phyloP scores from a whole-genome alignment of 306 rosid species.

The Abrus precatorius region DNA sequence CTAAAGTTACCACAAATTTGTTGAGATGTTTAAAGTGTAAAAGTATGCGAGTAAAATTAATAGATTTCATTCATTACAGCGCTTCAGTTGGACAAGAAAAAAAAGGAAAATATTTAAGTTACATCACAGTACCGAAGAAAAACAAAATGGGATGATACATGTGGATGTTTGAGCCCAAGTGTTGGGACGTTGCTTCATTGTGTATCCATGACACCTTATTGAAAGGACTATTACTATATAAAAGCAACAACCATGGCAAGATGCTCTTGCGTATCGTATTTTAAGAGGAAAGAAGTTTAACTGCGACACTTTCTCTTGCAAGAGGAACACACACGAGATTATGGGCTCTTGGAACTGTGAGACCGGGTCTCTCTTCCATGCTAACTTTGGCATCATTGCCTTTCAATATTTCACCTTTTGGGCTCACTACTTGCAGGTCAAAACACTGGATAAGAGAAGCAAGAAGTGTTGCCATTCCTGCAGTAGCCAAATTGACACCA shows the following conservation, averaged over 20 bases:
- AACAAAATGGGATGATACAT: not conserved
- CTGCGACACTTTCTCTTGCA: not conserved
- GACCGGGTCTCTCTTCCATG: constrained; percentile 57
- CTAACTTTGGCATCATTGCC: constrained; percentile 26
- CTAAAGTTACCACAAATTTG: not conserved
- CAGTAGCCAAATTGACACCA: constrained; percentile 53
- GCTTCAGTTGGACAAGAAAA: not conserved
- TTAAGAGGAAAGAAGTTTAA: constrained; percentile 34
- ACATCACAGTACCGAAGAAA: not conserved
- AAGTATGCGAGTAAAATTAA: not conserved
- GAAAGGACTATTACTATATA: not conserved
- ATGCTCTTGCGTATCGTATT: not conserved
- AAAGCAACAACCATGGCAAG: not conserved
- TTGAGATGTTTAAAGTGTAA: not conserved
- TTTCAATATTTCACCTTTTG: constrained; percentile 17
- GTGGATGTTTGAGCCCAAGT: not conserved
- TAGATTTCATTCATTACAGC: too few relatives aligned
- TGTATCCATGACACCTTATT: constrained; percentile 13
- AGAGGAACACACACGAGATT: constrained; percentile 56
- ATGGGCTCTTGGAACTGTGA: constrained; percentile 53
- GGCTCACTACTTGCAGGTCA: constrained; percentile 47
- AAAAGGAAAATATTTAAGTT: not conserved
- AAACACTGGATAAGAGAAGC: constrained; percentile 64
- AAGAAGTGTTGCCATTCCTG: constrained; percentile 53
- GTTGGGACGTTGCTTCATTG: not conserved